Base-by-base conservation (phyloP, 345 rosid species). In the Syzygium aromaticum region DNA sequence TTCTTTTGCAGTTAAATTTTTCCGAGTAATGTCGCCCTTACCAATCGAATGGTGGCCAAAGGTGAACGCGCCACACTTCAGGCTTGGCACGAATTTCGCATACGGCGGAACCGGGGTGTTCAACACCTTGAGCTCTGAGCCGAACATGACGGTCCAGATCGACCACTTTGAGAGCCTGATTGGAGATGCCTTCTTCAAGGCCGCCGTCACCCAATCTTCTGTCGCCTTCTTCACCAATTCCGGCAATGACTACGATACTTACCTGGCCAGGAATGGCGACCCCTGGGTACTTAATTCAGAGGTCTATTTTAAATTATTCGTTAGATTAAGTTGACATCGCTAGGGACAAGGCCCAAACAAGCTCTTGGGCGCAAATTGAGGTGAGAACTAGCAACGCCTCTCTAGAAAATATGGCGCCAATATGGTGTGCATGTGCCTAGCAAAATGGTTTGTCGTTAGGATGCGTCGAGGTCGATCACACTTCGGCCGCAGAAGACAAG, bases 41-140 rank as follows among this genome's bases (percentile, higher is more conserved):
- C 40, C 87, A 2, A 19, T 17, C 11, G 25, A 11, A 73, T 2
- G 80, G 49, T 33, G 46, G 46, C 49, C 80, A 7, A 13, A 7
- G 17, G 12, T 25, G 14, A 1, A 17, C 49, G 46, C 14, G 49
- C 7, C 7, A 6, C 80, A 73, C 38, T 13, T 33, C 13, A 73
- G 14, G 49, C 7, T 49, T 51, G 91, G 93, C 51, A 89, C 90
- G 87, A 92, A 92, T 63, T 90, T 90, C 46, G 93, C 93, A 25
- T 90, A 88, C 30, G 92, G 93, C 27, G 93, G 92, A 1, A 90
- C 91, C 5, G 92, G 93, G 6, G 90, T 90, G 52, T 90, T 89
- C 84, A 85, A 88, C 67, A 90, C 93, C 27, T 12, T 11, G 21
- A 84, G 38, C 3, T 40, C 86, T 13, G 77, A 61, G 13, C 92